These are phyloP conservation scores for Piloderma croceum DNA, from an alignment of 768 basidiomycete species.

Conservation along the genomic window DNA sequence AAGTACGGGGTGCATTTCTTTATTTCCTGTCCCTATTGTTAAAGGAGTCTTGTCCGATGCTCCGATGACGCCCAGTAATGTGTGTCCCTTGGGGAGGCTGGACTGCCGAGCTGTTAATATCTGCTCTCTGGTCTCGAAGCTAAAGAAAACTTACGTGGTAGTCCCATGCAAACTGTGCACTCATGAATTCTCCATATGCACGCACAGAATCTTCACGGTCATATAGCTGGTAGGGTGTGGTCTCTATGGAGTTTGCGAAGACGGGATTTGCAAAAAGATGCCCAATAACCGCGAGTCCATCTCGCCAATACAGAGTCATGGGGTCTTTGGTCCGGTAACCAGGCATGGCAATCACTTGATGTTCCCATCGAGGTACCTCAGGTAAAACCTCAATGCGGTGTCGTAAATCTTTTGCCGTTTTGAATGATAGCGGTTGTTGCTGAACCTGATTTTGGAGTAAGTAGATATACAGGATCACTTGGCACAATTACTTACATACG, in stretches of 20 bases:
- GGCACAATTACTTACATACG: background rate
- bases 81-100: constrained; percentile 18
- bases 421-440: background rate
- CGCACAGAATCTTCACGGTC: constrained; percentile 5
- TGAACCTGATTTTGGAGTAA: background rate
- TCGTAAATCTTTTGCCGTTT: background rate
- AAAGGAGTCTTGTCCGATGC: constrained; percentile 31
- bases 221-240: constrained; percentile 15
- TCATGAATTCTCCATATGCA: constrained; percentile 21
- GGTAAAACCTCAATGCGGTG: background rate
- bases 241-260: constrained; percentile 15
- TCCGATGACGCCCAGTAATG: constrained; percentile 24
- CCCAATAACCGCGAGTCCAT: constrained; percentile 22
- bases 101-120: constrained; percentile 5
- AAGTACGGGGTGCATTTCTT: constrained; percentile 26
- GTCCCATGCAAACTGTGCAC: constrained; percentile 19
- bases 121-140: background rate
- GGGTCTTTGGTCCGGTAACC: constrained; percentile 12
- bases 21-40: constrained; percentile 24
- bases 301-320: constrained; percentile 17
- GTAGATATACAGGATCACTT: background rate
- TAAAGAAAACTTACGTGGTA: constrained; percentile 19
- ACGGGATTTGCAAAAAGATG: constrained; percentile 21
- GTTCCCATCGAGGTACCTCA: background rate
- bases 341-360: background rate